A percentile compares a stretch with the other conserved stretches of the same genome.
These are phyloP conservation scores for Metschnikowia cubensis DNA, from an alignment of 805 yeast species.

Conservation along the genomic window DNA sequence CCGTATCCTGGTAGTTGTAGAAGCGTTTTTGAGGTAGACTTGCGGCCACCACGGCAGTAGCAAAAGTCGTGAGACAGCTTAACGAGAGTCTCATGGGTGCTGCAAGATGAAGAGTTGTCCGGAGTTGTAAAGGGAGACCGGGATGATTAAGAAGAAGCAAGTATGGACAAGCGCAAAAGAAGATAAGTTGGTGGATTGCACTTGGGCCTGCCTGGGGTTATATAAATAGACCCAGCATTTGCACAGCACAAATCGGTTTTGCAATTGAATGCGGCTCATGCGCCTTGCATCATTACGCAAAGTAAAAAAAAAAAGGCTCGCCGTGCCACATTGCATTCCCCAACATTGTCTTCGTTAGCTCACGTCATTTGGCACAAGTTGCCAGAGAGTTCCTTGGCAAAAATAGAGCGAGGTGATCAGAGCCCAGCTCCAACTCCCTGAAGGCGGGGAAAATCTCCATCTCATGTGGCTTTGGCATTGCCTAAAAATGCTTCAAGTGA, in stretches of 20 bases:
- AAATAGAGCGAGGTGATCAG: no score
- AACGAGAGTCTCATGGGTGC: slow-evolving; percentile 7
- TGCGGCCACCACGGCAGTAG: slow-evolving; percentile 10
- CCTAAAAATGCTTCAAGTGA: no score
- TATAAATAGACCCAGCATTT: not conserved
- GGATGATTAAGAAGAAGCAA: not conserved
- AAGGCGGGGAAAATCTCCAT: not conserved
- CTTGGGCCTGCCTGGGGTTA: not conserved
- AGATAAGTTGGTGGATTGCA: not conserved
- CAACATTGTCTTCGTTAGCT: not conserved
- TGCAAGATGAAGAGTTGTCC: not conserved
- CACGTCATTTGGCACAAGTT: not conserved
- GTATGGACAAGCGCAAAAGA: not conserved
- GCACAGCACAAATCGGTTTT: slow-evolving; percentile 2
- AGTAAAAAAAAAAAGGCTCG: not conserved
- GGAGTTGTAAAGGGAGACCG: not conserved
- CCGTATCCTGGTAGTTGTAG: slow-evolving; percentile 35
- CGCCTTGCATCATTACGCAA: not conserved
- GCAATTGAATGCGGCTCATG: slow-evolving; percentile 1
- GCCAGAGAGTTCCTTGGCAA: not conserved
- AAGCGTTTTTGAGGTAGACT: slow-evolving; percentile 12
- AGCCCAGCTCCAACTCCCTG: no score
- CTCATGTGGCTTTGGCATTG: no score
- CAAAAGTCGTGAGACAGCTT: slow-evolving; percentile 8
- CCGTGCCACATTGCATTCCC: not conserved